These are phyloP conservation scores for Fusarium metavorans DNA, from an alignment of 2,329 filamentous ascomycete species.

Conservation along the genomic window DNA sequence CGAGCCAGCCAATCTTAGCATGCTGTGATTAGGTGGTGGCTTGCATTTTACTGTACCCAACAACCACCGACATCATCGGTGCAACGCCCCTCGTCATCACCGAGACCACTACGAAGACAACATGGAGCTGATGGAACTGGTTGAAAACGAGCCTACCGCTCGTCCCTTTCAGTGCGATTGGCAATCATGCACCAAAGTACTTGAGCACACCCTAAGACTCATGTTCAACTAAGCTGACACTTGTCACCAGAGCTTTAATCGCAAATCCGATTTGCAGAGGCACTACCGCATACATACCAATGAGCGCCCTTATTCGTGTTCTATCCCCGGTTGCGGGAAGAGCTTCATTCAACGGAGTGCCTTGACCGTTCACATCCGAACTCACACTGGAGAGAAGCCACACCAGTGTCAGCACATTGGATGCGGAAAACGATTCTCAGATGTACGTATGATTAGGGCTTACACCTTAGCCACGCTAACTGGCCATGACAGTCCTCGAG, in stretches of 20 bases:
- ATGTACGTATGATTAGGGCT: constrained; percentile 61
- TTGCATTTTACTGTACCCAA: constrained; percentile 5
- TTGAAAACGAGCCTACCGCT: constrained; percentile 72
- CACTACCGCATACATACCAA: constrained; percentile 80
- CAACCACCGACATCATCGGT: constrained; percentile 4
- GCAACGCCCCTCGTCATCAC: not conserved
- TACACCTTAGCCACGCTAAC: constrained; percentile 14
- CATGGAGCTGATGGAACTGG: constrained; percentile 74
- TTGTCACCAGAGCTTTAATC: constrained; percentile 72
- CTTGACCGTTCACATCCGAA: constrained; percentile 77
- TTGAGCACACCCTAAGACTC: constrained; percentile 32
- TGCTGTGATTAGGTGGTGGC: constrained; percentile 26
- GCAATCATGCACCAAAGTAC: constrained; percentile 71
- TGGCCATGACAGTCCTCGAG: constrained; percentile 66
- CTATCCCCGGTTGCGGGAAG: constrained; percentile 71
- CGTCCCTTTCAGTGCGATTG: constrained; percentile 75
- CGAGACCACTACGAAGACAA: constrained; percentile 7
- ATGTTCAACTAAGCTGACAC: constrained; percentile 16
- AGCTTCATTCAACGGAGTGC: constrained; percentile 79
- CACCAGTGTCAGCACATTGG: constrained; percentile 74
- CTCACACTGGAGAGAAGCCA: constrained; percentile 79
- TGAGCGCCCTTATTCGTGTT: constrained; percentile 74
- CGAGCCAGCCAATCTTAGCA: constrained; percentile 14
- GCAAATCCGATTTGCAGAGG: constrained; percentile 77
- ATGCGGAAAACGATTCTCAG: constrained; percentile 77